A percentile compares a stretch with the other conserved stretches of the same genome.
phyloP scores from a whole-genome alignment of 2,329 filamentous ascomycete species.

The Pseudophaeomoniella oleicola region DNA sequence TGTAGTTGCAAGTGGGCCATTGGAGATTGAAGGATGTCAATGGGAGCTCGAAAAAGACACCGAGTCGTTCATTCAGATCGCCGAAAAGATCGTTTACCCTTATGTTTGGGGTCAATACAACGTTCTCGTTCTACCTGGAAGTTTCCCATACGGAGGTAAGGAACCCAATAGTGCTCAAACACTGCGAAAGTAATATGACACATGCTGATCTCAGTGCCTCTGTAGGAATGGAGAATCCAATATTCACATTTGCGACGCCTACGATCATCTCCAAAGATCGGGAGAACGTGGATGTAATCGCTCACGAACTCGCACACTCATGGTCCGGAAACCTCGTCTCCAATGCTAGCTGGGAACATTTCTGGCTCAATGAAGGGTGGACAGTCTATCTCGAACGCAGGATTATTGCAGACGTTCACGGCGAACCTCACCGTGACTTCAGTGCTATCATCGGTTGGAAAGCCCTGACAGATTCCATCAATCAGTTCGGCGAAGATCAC shows the following conservation, averaged over 20 bases:
- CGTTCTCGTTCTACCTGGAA: slow-evolving; percentile 74
- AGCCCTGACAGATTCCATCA: slow-evolving; percentile 64
- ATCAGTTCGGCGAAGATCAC: slow-evolving; percentile 66
- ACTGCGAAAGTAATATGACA: not conserved
- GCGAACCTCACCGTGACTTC: slow-evolving; percentile 78
- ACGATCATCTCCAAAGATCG: slow-evolving; percentile 84
- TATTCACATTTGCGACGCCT: slow-evolving; percentile 90
- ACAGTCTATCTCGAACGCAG: slow-evolving; percentile 88
- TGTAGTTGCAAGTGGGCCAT: slow-evolving; percentile 72
- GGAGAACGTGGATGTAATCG: slow-evolving; percentile 91
- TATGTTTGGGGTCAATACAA: slow-evolving; percentile 96
- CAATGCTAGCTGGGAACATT: slow-evolving; percentile 38
- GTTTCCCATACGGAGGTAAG: slow-evolving; percentile 72
- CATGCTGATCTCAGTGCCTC: not conserved
- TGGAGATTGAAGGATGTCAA: slow-evolving; percentile 68
- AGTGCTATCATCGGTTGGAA: slow-evolving; percentile 96
- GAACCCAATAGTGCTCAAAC: slow-evolving; percentile 5
- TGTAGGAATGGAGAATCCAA: slow-evolving; percentile 69
- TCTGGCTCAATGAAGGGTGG: slow-evolving; percentile 65
- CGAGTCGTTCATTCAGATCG: slow-evolving; percentile 78
- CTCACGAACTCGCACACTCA: slow-evolving; percentile 61
- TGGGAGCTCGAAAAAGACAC: slow-evolving; percentile 88
- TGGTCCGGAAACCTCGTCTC: slow-evolving; percentile 73
- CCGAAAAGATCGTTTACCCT: slow-evolving; percentile 67
- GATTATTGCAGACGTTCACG: slow-evolving; percentile 62